Base-by-base conservation (phyloP, 306 rosid genomes). In the Glycyrrhiza uralensis region DNA sequence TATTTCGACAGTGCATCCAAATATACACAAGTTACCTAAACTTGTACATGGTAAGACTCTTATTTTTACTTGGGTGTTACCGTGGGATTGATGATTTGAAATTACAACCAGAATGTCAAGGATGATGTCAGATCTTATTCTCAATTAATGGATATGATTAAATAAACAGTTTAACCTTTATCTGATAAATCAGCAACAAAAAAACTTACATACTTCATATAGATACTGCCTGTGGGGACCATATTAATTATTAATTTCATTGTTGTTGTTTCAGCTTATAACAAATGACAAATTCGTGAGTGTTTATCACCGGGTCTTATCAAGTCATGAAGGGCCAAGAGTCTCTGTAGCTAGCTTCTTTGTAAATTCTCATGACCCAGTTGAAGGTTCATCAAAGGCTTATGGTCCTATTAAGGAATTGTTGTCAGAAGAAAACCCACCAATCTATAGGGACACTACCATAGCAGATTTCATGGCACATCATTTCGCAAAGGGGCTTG, bases 381-480 rank as follows among this genome's bases (percentile, higher is more conserved):
- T 3, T 23, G 65, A 59, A 22, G 64, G 7, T 15, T 2, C 66
- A 20, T 52, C 69, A 0, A 84, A 45, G 69, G 14, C 46, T 13
- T 85, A 79, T 44, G 82, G 86, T 59, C 92, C 92, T 5, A 86
- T 88, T 18, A 80, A 88, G 64, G 87, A 88, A 57, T 60, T 88
- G 28, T 7, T 82, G 33, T 83, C 85, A 0, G 83, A 88, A 71
- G 76, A 83, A 30, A 78, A 81, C 28, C 85, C 86, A 23, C 76
- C 86, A 7, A 62, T 76, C 33, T 90, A 85, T 29, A 51, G 47
- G 28, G 85, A 70, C 6, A 63, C 52, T 3, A 54, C 77, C 7
- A 11, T 75, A 36, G 7, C 42, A 6, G 86, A 82, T 0, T 83
- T 47, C 38, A 15, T 56, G 11, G 3, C 9, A 4, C 33, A 69